Base-by-base conservation (phyloP, 2,329 filamentous ascomycete genomes). In the Colletotrichum chlorophyti region DNA sequence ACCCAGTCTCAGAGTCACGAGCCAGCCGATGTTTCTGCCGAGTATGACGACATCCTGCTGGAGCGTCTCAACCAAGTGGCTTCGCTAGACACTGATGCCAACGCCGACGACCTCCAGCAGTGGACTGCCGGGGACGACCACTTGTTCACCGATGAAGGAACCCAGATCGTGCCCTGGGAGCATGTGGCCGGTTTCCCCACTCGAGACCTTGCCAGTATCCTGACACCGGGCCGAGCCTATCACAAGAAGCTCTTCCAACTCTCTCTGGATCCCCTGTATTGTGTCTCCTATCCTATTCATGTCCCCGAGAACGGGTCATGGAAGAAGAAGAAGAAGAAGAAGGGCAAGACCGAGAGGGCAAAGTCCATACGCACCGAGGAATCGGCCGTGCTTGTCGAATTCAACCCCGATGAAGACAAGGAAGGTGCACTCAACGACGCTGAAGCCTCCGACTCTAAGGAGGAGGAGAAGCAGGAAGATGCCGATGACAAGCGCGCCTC, bases 211-310 rank as follows among this genome's bases (percentile, higher is more conserved):
- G 91, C 91, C 66, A 91, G 89, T 63, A 83, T 97, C 45, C 72
- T 97, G 52, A 92, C 90, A 1, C 92, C 93, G 0, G 85, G 86
- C 8, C 81, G 86, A 11, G 84, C 88, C 8, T 92, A 91, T 71
- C 89, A 95, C 75, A 96, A 94, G 76, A 86, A 83, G 65, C 84
- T 87, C 21, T 96, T 96, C 68, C 91, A 96, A 70, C 80, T 96
- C 58, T 90, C 88, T 0, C 79, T 97, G 8, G 91, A 96, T 66
- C 89, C 91, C 41, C 78, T 94, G 35, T 86, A 88, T 55, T 95
- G 91, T 68, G 80, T 96, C 15, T 92, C 92, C 1, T 92, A 91
- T 72, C 93, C 93, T 5, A 85, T 96, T 35, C 92, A 93, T 72
- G 89, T 92, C 34, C 87, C 88, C 1, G 87, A 91, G 65, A 90